Conservation (phyloP, 352 stramenopile genomes). For the Phytopythium aichiense region DNA sequence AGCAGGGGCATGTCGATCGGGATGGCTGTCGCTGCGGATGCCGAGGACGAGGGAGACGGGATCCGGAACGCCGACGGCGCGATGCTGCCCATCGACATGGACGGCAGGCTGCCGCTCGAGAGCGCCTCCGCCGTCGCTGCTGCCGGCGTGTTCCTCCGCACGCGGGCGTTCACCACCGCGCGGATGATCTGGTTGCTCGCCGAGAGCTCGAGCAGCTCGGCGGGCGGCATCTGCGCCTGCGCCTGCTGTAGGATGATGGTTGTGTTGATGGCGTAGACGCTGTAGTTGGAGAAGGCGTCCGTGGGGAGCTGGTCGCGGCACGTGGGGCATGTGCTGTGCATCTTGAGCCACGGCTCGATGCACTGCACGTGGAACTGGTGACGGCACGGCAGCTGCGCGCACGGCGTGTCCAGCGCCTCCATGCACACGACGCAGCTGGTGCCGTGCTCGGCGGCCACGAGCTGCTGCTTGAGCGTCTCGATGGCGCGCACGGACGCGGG, state of each 20-base stretch:
- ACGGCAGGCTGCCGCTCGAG: background rate
- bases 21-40: background rate
- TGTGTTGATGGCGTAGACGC: conserved; percentile 88
- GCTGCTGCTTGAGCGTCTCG: conserved; percentile 49
- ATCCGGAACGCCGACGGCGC: conserved; percentile 25
- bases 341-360: conserved; percentile 85
- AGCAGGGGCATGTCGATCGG: conserved; percentile 42
- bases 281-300: conserved; percentile 83
- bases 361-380: conserved; percentile 80
- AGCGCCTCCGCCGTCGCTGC: conserved; percentile 4
- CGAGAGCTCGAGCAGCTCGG: conserved; percentile 73
- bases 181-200: conserved; percentile 86
- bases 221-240: conserved; percentile 68
- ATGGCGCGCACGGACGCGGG: conserved; percentile 59
- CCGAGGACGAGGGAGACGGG: conserved; percentile 14
- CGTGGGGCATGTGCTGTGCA: conserved; percentile 82
- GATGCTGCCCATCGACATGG: background rate
- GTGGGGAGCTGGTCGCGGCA: conserved; percentile 79
- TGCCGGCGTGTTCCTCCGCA: conserved; percentile 50
- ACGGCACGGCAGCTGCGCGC: conserved; percentile 63
- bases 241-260: conserved; percentile 87
- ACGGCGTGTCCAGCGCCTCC: conserved; percentile 53
- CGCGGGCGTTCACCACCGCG: conserved; percentile 80
- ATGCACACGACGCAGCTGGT: conserved; percentile 80
- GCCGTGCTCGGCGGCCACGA: conserved; percentile 12